Conservation (phyloP, 768 basidiomycete species). For the Boletus insuetus region DNA sequence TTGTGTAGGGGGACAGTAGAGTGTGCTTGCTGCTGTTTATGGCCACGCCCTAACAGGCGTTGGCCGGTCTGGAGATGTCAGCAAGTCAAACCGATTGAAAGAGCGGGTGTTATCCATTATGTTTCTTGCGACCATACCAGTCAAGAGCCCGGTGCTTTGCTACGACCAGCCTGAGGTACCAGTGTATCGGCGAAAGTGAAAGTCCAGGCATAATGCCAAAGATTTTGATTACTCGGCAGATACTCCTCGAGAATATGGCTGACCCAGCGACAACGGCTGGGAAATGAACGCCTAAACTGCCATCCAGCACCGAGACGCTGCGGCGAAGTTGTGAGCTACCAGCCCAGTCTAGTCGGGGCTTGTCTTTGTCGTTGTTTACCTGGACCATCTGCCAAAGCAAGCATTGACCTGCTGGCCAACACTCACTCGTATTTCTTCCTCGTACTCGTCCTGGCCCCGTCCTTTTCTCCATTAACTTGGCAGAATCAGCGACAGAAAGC, state of each 20-base stretch:
- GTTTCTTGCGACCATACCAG: too few relatives aligned
- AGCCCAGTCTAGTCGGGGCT: background rate
- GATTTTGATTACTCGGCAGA: too few relatives aligned
- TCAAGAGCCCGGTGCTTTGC: too few relatives aligned
- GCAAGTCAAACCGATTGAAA: too few relatives aligned
- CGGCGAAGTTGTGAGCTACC: background rate
- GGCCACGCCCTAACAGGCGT: too few relatives aligned
- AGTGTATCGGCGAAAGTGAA: background rate
- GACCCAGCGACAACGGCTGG: too few relatives aligned
- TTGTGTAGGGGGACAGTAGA: background rate
- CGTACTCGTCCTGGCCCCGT: background rate
- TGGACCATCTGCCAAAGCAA: background rate
- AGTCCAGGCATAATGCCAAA: too few relatives aligned
- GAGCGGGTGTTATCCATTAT: too few relatives aligned
- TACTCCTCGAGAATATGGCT: too few relatives aligned
- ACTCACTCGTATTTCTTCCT: background rate
- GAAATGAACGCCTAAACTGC: too few relatives aligned
- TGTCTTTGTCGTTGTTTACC: constrained; percentile 22
- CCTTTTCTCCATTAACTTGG: constrained; percentile 26
- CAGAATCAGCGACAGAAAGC: constrained; percentile 8
- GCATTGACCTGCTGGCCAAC: background rate
- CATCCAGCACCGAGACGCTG: background rate
- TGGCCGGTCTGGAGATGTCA: too few relatives aligned
- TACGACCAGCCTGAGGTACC: background rate
- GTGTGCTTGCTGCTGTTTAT: too few relatives aligned